Base-by-base conservation (phyloP, 306 rosid genomes). In the Castanea sativa region DNA sequence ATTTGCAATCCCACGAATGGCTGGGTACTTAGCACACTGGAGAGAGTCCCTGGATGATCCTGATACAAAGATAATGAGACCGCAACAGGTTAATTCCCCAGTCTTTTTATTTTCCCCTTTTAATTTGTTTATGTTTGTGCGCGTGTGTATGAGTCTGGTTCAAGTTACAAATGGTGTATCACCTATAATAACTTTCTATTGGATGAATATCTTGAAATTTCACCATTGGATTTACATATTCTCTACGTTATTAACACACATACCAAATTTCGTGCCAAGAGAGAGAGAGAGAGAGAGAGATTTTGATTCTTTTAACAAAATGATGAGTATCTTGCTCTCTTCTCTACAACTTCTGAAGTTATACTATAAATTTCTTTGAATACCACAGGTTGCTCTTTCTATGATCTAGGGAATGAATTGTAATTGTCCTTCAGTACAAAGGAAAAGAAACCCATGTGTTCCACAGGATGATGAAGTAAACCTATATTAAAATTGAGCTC, bases 21-120 rank as follows among this genome's bases (percentile, higher is more conserved):
- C 97, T 83, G 98, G 98, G 25, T 94, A 92, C 83, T 90, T 94
- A 76, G 86, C 98, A 53, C 98, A 94, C 87, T 94, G 97, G 98
- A 88, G 97, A 38, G 97, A 94, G 87, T 94, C 98, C 71, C 85
- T 94, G 71, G 97, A 92, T 83, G 98, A 94, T 76, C 94, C 97
- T 6, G 97, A 94, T 80, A 94, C 96, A 19, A 94, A 90, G 89
- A 94, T 94, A 63, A 93, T 93, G 91, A 89, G 98, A 82, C 98
- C 97, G 14, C 96, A 89, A 67, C 92, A 92, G 98, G 98, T 92
- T 77, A 69, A 80, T 82, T 86, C 57, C 74, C 80, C 15, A 20
- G 20, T 29, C 77, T 5, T 65, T 75, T 69, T 69, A 21, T 72
- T 64, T 71, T 52, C 38, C 23, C 27, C 58, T 58, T 58, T 63